Evolutionary conservation across 495 filamentous ascomycete genomes (phyloP).

Genomic region (Penicillium mononematosum): DNA sequence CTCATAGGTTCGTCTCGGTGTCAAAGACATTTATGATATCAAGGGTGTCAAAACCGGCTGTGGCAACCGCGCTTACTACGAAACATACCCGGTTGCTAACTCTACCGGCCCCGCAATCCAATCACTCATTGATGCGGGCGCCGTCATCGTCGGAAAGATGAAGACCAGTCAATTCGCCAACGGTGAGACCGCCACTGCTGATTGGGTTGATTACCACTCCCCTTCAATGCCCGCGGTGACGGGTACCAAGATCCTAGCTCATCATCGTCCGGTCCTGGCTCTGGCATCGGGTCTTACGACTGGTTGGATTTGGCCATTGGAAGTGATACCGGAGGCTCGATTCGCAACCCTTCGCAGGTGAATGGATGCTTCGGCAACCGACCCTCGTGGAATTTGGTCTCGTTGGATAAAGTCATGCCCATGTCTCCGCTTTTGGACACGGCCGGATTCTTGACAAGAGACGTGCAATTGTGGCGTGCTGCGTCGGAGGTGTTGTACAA

Average conservation of each 20-base stretch:
- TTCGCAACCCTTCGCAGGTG: slow-evolving; percentile 3
- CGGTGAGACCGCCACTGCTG: slow-evolving; percentile 21
- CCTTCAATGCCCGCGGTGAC: slow-evolving; percentile 45
- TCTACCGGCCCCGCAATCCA: neutral
- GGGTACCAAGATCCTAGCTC: slow-evolving; percentile 41
- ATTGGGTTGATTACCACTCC: slow-evolving; percentile 42
- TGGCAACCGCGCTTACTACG: neutral
- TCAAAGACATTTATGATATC: neutral
- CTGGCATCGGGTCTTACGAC: slow-evolving; percentile 36
- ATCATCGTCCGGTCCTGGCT: slow-evolving; percentile 39
- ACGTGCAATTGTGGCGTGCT: neutral
- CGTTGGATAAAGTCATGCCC: neutral
- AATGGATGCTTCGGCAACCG: neutral
- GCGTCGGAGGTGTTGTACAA: neutral
- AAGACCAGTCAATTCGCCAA: neutral
- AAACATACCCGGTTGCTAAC: neutral
- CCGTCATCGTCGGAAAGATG: neutral
- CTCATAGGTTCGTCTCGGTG: neutral
- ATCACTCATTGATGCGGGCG: neutral
- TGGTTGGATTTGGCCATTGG: slow-evolving; percentile 49
- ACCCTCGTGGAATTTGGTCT: neutral
- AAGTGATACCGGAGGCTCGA: slow-evolving; percentile 43
- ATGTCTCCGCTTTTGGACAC: neutral
- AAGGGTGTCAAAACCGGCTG: neutral
- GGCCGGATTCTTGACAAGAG: neutral